These are phyloP conservation scores for cucumber (Cucumis sativus) DNA, from an alignment of 306 rosid genomes.

Conservation along the genomic window DNA sequence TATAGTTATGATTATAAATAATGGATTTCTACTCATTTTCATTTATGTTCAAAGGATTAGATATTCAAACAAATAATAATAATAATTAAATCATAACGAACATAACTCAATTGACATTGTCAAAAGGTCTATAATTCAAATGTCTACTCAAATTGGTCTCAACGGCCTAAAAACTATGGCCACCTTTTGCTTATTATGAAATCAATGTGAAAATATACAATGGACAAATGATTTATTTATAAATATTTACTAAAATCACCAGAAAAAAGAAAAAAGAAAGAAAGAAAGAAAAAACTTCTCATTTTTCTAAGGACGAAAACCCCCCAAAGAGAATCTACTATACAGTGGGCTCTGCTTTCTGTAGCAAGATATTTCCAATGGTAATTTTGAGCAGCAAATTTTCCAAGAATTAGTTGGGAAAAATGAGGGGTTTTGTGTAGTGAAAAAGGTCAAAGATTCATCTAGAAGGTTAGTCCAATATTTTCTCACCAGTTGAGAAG, in stretches of 20 bases:
- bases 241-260: not conserved
- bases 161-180: not conserved
- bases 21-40: too few relatives aligned
- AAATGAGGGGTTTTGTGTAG: not conserved
- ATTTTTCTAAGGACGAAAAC: not conserved
- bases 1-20: too few relatives aligned
- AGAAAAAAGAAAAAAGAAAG: not conserved
- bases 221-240: not conserved
- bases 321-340: not conserved
- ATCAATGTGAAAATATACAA: not conserved
- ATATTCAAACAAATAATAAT: too few relatives aligned
- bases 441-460: not conserved
- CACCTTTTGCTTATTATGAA: not conserved
- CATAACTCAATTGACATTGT: too few relatives aligned
- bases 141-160: not conserved
- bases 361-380: not conserved
- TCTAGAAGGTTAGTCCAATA: conserved; percentile 40
- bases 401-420: conserved; percentile 12
- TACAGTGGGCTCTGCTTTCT: not conserved
- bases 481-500: conserved; percentile 88
- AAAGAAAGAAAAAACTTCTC: not conserved
- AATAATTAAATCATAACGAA: too few relatives aligned
- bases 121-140: too few relatives aligned
- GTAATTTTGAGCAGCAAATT: not conserved
- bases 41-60: too few relatives aligned